These are phyloP conservation scores for Xylaria bambusicola DNA, from an alignment of 495 filamentous ascomycete genomes.

Conservation along the genomic window DNA sequence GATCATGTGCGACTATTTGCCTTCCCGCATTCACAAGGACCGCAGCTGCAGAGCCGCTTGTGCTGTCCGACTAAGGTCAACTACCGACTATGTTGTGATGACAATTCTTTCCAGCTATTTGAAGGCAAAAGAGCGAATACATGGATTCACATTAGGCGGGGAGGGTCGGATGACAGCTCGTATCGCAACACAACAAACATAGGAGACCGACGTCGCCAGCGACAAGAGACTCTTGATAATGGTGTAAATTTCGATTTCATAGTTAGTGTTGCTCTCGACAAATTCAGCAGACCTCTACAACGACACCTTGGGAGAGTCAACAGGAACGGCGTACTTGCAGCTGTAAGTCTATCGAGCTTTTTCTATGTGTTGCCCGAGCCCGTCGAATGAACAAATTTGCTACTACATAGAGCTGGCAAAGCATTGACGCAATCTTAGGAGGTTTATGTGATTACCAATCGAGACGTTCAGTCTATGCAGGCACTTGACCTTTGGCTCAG, in stretches of 20 bases:
- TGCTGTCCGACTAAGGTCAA: constrained; percentile 45
- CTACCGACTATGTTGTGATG: constrained; percentile 49
- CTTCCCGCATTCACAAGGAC: constrained; percentile 49
- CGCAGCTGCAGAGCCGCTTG: constrained; percentile 35
- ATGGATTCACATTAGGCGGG: constrained; percentile 43
- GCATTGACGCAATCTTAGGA: constrained; percentile 33
- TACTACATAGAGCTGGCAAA: too few species aligned
- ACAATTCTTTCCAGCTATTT: constrained; percentile 46
- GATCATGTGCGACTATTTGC: constrained; percentile 49
- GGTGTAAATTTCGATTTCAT: constrained; percentile 44
- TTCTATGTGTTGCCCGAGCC: too few species aligned
- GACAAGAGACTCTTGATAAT: constrained; percentile 42
- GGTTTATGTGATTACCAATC: constrained; percentile 56
- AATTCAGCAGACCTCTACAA: constrained; percentile 45
- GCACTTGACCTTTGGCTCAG: constrained; percentile 53
- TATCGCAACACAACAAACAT: constrained; percentile 36
- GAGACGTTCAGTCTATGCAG: constrained; percentile 47
- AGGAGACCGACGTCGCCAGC: constrained; percentile 36
- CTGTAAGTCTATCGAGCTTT: constrained; percentile 36
- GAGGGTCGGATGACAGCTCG: constrained; percentile 38
- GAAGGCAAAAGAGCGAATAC: constrained; percentile 43
- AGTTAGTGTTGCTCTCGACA: constrained; percentile 49
- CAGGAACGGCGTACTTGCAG: constrained; percentile 40
- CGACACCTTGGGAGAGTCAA: constrained; percentile 47
- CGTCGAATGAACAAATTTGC: too few species aligned